Base-by-base conservation (phyloP, 176 grass and related monocot genomes). In the Eleusine coracana region DNA sequence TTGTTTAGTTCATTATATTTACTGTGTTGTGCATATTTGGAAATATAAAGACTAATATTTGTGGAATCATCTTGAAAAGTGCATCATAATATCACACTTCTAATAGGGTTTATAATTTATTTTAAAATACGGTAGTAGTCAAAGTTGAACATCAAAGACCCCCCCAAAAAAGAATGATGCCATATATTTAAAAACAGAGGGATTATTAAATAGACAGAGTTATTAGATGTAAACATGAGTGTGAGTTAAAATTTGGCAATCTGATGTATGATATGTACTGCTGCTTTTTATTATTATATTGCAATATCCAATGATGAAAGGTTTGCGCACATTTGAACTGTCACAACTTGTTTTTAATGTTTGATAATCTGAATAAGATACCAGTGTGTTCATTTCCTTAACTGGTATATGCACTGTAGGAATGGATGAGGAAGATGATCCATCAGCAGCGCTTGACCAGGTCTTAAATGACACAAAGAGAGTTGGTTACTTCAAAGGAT, bases 401-500 rank as follows among this genome's bases (percentile, higher is more conserved):
- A 34, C 16, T 66, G 51, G 68, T 70, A 23, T 63, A 2, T 70
- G 78, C 49, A 31, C 16, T 82, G 14, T 69, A 99, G 96, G 96
- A 69, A 99, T 99, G 96, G 96, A 99, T 90, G 89, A 99, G 45
- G 96, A 99, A 89, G 93, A 99, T 10, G 67, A 76, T 71, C 89
- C 86, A 72, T 85, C 90, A 39, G 89, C 86, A 75, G 75, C 65
- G 2, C 77, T 90, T 68, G 86, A 87, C 14, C 89, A 99, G 61
- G 56, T 75, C 7, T 80, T 99, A 80, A 93, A 96, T 82, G 96
- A 99, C 77, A 82, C 80, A 48, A 93, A 73, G 62, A 93, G 96
- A 83, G 70, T 99, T 10, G 74, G 83, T 80, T 99, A 94, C 83
- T 96, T 90, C 78, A 96, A 94, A 84, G 93, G 87, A 67, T 99